Percentiles rank a stretch among this genome's conserved stretches.
Conservation (phyloP, 2,329 filamentous ascomycete species). For the Biscogniauxia mediterranea region DNA sequence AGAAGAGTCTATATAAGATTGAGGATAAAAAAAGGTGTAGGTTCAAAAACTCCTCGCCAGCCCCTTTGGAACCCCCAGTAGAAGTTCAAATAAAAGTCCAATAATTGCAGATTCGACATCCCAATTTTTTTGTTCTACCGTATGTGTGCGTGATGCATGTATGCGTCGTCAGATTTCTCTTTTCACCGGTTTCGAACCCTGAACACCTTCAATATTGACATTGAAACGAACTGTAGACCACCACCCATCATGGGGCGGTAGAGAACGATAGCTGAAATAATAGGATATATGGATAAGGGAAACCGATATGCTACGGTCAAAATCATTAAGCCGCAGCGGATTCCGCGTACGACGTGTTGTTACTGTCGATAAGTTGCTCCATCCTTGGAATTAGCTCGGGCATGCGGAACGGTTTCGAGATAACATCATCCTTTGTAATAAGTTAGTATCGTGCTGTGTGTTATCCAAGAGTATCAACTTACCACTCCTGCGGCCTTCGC, state of each 20-base stretch:
- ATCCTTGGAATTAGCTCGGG: conserved; percentile 69
- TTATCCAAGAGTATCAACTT: conserved; percentile 32
- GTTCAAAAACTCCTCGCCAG: too few species aligned
- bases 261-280: not conserved
- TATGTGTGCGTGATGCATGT: too few species aligned
- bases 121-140: too few species aligned
- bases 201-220: not conserved
- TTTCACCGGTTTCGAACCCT: not conserved
- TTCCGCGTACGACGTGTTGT: conserved; percentile 21
- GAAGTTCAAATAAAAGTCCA: too few species aligned
- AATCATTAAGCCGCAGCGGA: conserved; percentile 10
- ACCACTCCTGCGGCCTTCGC: conserved; percentile 73
- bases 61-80: too few species aligned
- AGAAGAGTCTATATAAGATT: too few species aligned
- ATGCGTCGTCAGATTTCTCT: not conserved
- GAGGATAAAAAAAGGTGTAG: too few species aligned
- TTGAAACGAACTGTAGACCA: not conserved
- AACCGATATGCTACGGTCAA: not conserved
- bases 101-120: too few species aligned
- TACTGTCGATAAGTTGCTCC: conserved; percentile 47
- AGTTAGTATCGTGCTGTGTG: conserved; percentile 17
- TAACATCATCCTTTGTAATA: conserved; percentile 62
- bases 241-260: not conserved
- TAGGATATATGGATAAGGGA: not conserved
- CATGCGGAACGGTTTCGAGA: conserved; percentile 78